Evolutionary conservation across 257 asterid species (phyloP).

Genomic region (Solanum corneliomulleri): DNA sequence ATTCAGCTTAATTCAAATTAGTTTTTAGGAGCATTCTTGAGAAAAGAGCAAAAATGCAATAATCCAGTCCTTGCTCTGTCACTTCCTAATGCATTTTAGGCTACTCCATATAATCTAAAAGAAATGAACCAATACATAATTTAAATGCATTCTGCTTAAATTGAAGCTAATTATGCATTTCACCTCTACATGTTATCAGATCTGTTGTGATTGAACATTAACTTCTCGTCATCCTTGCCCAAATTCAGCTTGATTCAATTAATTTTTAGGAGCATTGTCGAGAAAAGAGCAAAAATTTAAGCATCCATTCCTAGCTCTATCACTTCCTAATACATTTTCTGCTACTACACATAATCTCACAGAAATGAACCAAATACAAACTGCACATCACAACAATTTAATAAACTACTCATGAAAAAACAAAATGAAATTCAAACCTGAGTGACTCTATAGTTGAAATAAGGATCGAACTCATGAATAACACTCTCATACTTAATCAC

Average conservation of each 20-base stretch:
- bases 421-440: conserved; percentile 46
- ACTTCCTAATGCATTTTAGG: not conserved
- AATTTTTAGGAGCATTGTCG: not conserved
- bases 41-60: not conserved
- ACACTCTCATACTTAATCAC: conserved; percentile 98
- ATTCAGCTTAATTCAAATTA: not conserved
- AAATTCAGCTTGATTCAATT: not conserved
- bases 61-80: not conserved
- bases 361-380: not conserved
- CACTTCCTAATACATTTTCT: not conserved
- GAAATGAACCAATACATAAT: not conserved
- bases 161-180: not conserved
- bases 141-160: not conserved
- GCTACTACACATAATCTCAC: not conserved
- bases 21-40: not conserved
- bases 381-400: not conserved
- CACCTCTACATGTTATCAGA: not conserved
- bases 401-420: not conserved
- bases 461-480: conserved; percentile 96
- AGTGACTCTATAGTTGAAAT: conserved; percentile 97
- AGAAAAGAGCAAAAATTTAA: not conserved
- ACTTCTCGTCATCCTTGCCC: not conserved
- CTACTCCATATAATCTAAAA: not conserved
- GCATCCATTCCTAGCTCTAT: not conserved
- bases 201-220: not conserved